These are phyloP conservation scores for Diaporthe sp. DNA, from an alignment of 2,329 filamentous ascomycete genomes.

Conservation along the genomic window DNA sequence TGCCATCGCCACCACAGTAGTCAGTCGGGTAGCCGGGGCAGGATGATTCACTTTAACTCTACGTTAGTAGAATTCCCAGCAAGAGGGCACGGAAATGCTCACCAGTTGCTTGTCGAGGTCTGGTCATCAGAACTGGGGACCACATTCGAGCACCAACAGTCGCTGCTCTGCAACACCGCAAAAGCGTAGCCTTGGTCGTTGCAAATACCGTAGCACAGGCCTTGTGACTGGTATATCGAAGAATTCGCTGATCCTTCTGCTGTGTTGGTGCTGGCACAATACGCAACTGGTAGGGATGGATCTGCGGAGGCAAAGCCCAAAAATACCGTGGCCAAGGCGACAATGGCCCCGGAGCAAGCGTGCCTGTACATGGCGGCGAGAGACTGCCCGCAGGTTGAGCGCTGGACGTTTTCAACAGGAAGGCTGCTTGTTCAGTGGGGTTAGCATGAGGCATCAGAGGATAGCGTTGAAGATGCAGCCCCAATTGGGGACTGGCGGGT, in stretches of 20 bases:
- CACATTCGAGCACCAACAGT: constrained; percentile 84
- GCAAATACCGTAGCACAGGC: constrained; percentile 76
- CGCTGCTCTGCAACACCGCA: constrained; percentile 74
- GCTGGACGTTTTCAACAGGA: background rate
- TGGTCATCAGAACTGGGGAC: constrained; percentile 64
- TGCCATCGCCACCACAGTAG: constrained; percentile 72
- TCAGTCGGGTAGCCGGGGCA: constrained; percentile 81
- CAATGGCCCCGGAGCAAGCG: constrained; percentile 38
- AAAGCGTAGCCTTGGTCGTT: constrained; percentile 69
- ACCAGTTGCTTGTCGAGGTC: constrained; percentile 63
- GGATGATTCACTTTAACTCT: constrained; percentile 49
- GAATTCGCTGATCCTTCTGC: constrained; percentile 58
- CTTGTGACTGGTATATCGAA: constrained; percentile 76
- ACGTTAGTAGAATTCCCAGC: background rate
- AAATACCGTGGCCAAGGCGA: constrained; percentile 44
- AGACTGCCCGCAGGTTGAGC: background rate
- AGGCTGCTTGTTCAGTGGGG: background rate
- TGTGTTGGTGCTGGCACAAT: constrained; percentile 64
- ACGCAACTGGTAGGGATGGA: constrained; percentile 54
- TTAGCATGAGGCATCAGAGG: constrained; percentile 10
- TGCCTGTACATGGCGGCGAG: constrained; percentile 30
- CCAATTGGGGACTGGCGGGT: background rate
- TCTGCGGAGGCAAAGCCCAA: constrained; percentile 45
- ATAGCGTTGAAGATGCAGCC: background rate
- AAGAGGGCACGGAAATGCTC: background rate